Evolutionary conservation across 805 yeast species (phyloP).

Genomic region (Monosporozyma servazzii): DNA sequence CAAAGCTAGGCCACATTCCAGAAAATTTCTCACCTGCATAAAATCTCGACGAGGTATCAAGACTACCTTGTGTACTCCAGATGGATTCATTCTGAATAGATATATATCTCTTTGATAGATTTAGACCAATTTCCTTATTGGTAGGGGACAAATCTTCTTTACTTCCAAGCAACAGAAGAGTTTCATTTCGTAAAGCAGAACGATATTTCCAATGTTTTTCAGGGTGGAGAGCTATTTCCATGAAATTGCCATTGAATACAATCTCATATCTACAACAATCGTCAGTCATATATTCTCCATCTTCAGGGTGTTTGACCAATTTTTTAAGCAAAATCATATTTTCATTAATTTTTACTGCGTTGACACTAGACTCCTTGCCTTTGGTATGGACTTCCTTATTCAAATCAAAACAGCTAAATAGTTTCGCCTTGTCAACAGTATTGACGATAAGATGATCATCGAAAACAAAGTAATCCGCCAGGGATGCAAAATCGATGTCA

Average conservation of each 20-base stretch:
- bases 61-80: neutral
- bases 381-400: neutral
- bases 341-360: neutral
- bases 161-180: neutral
- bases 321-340: neutral
- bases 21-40: neutral
- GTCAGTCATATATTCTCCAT: neutral
- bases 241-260: neutral
- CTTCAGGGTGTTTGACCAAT: neutral
- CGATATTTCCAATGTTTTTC: neutral
- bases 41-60: neutral
- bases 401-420: neutral
- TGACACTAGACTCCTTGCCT: neutral
- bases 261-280: neutral
- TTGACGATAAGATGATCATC: neutral
- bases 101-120: neutral
- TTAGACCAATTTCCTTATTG: too few species aligned
- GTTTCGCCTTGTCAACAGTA: neutral
- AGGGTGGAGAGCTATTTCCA: neutral
- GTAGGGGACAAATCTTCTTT: neutral
- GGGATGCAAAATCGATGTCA: neutral
- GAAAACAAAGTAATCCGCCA: neutral
- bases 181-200: too few species aligned
- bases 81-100: neutral
- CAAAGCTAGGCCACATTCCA: neutral